Evolutionary conservation across 352 stramenopile species (phyloP), one percentile per base, ranked within the genome.

Genomic region (Pythium aquatile): DNA sequence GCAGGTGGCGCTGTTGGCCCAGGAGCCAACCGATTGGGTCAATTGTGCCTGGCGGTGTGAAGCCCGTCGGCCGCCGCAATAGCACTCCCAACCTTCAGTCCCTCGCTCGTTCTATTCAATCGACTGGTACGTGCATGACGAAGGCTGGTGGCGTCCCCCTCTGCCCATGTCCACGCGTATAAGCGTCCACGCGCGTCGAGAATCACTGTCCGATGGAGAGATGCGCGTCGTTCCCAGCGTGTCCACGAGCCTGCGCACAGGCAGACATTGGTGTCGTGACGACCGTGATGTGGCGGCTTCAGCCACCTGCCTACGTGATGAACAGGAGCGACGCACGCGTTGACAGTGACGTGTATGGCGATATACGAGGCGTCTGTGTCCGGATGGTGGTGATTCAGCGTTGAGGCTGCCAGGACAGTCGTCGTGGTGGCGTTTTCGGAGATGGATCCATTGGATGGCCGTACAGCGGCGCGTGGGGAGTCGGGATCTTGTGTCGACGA

Each of bases 81-180:
- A 68, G 75, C 42, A 56, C 61, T 70, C 73, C 67, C 80, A 74
- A 77, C 79, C 77, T 84, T 91, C 83, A 92, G 83, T 92, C 81
- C 81, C 78, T 90, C 83, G 83, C 81, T 92, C 81, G 81, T 90
- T 88, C 81, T 80, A 87, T 92, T 90, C 79, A 85, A 90, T 77
- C 83, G 68, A 92, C 81, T 90, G 83, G 83, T 92, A 88, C 78
- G 83, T 90, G 67, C 55, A 69, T 68, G 60, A 29, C 51, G 55
- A 24, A 47, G 37, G 39, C 28, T 29, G 8, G 24, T 35, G 26
- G 16, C 10, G 5, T 29, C 20, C 29, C 52, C 13, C 52, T 30
- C 29, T 16, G 28, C 51, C 5, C 39, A n/a, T 37, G 14, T 40
- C 16, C 4, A 4, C 42, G 5, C 56, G 17, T 42, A 42, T 42